Base-by-base conservation (phyloP, 257 asterid species). In the Ajuga chamaepitys region DNA sequence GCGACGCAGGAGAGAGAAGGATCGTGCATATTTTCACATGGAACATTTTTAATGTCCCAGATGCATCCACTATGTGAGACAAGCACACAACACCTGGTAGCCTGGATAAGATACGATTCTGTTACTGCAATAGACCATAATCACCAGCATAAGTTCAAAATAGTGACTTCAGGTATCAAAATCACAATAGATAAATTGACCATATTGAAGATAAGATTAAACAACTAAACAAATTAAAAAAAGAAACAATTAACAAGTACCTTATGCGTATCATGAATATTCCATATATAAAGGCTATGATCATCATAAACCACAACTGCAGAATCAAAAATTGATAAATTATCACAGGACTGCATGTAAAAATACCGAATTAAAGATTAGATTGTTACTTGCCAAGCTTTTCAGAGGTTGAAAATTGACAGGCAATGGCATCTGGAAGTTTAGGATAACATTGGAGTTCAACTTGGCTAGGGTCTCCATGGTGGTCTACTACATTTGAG, bases 221-320 rank as follows among this genome's bases (percentile, higher is more conserved):
- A 3, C 12, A 50, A 40, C 26, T 26, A 59, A 26, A 58, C 50
- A 48, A 26, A 12, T 22, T 40, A 26, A 34, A 59, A 26, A 58
- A 56, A 55, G 22, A 12, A 28, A 40, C 20, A 28, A 38, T 47
- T 38, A 18, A 3, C 24, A 30, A 35, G 35, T 74, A 87, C 95
- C 92, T 82, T 62, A 55, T 67, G 53, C 42, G 72, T 54, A 60
- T 87, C 87, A 30, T 68, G 75, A 50, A 85, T 61, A 72, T 81
- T 73, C 95, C 95, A 85, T 71, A 87, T 34, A 71, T 77, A 77
- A 66, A 87, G 87, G 72, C 88, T 87, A 59, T 20, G 84, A 54
- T 87, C 89, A 40, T 66, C 79, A 66, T 87, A 87, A 64, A 87
- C 81, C 80, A 87, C 95, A 59, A 87, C 95, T 87, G 86, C 72